Base-by-base conservation (phyloP, 2,329 filamentous ascomycete species). In the Byssochlamys sp. region DNA sequence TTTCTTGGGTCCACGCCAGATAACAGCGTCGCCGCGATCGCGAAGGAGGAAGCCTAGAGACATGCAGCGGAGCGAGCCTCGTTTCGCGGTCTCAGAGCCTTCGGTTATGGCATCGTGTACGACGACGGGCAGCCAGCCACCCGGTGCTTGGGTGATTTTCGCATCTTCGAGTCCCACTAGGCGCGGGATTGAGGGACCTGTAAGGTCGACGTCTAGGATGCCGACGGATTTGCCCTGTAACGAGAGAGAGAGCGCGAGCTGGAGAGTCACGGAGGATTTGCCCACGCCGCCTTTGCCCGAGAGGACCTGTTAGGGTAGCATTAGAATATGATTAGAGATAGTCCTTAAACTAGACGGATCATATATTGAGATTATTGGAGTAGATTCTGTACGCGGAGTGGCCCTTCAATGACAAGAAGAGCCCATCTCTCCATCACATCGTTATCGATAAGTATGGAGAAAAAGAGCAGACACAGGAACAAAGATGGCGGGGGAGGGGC, bases 201-300 rank as follows among this genome's bases (percentile, higher is more conserved):
- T 99, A 19, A 99, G 83, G 72, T 99, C 94, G 70, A 97, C 87
- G 72, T 99, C 94, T 64, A 99, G 88, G 28, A 99, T 91, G 55
- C 94, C 94, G 50, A 97, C 92, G 0, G 89, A 91, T 71, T 92
- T 84, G 58, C 92, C 92, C 62, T 89, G 84, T 0, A 94, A 82
- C 1, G 90, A 87, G 31, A 99, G 84, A 0, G 91, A 91, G 39
- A 99, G 83, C 7, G 94, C 94, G 14, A 99, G 85, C 73, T 99
- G 94, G 1, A 92, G 95, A 0, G 94, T 97, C n/a, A 96, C 86
- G 55, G 91, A 96, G 50, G 92, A 97, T 79, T 99, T 99, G 58
- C 94, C 94, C 24, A 99, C 94, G 65, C 94, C 94, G 69, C 94
- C 94, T 81, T 99, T 99, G 66, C 94, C 94, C 11, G 94, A 97